Base-by-base conservation (phyloP, 2,329 filamentous ascomycete genomes). In the Trichoderma lentiforme region DNA sequence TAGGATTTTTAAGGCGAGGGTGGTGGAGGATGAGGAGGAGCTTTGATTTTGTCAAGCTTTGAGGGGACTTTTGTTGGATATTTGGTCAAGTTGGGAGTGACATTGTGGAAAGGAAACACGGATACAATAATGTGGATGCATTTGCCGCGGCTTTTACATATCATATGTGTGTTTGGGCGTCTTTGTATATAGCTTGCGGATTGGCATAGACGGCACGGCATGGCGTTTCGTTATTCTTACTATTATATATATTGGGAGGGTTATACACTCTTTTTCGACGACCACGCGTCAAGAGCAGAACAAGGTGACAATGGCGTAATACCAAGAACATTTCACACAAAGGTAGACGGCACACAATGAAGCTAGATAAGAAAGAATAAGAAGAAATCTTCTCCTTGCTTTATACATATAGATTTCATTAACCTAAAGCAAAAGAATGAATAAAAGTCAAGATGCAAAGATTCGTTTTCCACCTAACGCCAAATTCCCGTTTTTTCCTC, bases 1-100 rank as follows among this genome's bases (percentile, higher is more conserved):
- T 70, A 94, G 89, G 83, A 95, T 98, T 73, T 79, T 93, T 58
- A 89, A 84, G 75, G 93, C 94, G 11, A 88, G 86, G 74, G 85
- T 97, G 21, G 79, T 93, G n/a, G 90, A 92, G 18, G 90, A 92
- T 75, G 86, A 85, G 57, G 87, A 85, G 0, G 86, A 77, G 63
- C 36, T 69, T n/a, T 78, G 36, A 39, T 39, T 15, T 36, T 15
- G 34, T 15, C 34, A 36, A 36, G 2, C 14, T 7, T 7, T 36
- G 53, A 75, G 12, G 7, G 43, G 24, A 2, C 4, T 14, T 9
- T 1, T 28, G 26, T 61, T 43, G n/a, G 3, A 43, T 43, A 30
- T 26, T 26, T 14, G 63, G 8, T 21, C 43, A 3, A 21, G 43
- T 21, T 21, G 43, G 43, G 30, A 4, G 30, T 39, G n/a, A 7